Percentiles rank a stretch among this genome's conserved stretches.
Conservation (phyloP, 495 filamentous ascomycete species). For the Delitschia confertaspora region DNA sequence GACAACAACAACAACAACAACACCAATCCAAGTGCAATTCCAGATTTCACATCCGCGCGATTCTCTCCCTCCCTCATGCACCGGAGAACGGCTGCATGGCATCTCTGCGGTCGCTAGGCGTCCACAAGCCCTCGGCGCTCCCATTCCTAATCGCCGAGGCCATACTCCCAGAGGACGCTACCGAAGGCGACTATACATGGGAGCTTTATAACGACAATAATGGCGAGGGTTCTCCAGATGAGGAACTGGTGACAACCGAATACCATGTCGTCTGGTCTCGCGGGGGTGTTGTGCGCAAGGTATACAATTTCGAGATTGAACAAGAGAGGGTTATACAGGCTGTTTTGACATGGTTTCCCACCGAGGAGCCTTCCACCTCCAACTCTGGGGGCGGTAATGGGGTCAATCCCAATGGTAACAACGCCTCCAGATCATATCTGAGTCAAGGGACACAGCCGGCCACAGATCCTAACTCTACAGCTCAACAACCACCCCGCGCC, state of each 20-base stretch:
- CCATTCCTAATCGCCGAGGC: constrained; percentile 75
- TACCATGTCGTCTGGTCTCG: constrained; percentile 85
- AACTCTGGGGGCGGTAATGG: background rate
- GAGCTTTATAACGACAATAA: constrained; percentile 41
- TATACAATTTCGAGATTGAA: constrained; percentile 80
- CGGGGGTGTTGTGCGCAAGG: constrained; percentile 73
- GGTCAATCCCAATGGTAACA: constrained; percentile 1
- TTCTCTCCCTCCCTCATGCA: too few relatives aligned
- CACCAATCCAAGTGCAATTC: too few relatives aligned
- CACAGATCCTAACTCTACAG: constrained; percentile 13
- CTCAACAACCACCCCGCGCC: constrained; percentile 1
- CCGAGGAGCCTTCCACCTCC: constrained; percentile 25
- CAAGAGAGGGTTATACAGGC: constrained; percentile 77
- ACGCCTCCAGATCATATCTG: constrained; percentile 15
- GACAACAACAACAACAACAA: too few relatives aligned
- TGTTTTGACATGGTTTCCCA: constrained; percentile 71
- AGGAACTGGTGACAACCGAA: constrained; percentile 80
- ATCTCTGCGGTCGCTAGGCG: constrained; percentile 73
- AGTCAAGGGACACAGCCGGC: constrained; percentile 17
- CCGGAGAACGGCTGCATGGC: constrained; percentile 59
- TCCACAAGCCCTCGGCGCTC: constrained; percentile 76
- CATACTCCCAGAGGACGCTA: constrained; percentile 61
- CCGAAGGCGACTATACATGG: constrained; percentile 65
- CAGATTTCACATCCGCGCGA: too few relatives aligned
- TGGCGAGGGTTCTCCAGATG: constrained; percentile 37